A percentile compares a stretch with the other conserved stretches of the same genome.
Conservation (phyloP, 768 basidiomycete species). For the Fomitopsis serialis region DNA sequence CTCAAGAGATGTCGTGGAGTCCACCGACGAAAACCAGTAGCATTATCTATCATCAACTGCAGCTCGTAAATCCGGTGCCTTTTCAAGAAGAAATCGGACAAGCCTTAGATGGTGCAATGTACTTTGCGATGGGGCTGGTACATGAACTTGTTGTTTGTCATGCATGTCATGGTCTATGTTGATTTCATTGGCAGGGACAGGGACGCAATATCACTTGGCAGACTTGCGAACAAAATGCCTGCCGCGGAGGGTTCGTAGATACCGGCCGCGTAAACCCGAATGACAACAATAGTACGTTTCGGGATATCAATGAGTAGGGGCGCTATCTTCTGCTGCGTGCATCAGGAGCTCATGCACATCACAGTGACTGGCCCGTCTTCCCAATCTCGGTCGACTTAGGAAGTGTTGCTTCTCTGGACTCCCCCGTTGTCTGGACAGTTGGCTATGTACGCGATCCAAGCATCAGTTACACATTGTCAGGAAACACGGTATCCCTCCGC, state of each 20-base stretch:
- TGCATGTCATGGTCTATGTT: background rate
- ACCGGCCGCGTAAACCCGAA: constrained; percentile 11
- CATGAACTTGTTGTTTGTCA: background rate
- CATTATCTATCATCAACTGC: constrained; percentile 10
- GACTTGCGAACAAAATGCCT: background rate
- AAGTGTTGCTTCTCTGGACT: constrained; percentile 8
- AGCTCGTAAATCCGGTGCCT: constrained; percentile 1
- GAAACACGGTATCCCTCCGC: constrained; percentile 3
- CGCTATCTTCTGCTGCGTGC: background rate
- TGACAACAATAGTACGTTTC: background rate
- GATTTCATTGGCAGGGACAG: background rate
- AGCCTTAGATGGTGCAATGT: constrained; percentile 10
- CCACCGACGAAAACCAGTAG: background rate
- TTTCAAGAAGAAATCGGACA: constrained; percentile 5
- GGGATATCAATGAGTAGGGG: constrained; percentile 9
- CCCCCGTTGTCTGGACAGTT: constrained; percentile 21
- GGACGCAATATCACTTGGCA: constrained; percentile 8
- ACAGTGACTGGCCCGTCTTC: constrained; percentile 13
- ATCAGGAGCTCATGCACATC: background rate
- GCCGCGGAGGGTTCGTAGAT: constrained; percentile 12
- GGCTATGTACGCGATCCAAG: constrained; percentile 22
- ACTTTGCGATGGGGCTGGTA: constrained; percentile 11
- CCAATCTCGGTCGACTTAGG: constrained; percentile 23
- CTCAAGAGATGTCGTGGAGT: constrained; percentile 6
- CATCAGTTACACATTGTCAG: constrained; percentile 13